Conservation (phyloP, 176 grass and related monocot genomes). For the Saccharum spontaneum region DNA sequence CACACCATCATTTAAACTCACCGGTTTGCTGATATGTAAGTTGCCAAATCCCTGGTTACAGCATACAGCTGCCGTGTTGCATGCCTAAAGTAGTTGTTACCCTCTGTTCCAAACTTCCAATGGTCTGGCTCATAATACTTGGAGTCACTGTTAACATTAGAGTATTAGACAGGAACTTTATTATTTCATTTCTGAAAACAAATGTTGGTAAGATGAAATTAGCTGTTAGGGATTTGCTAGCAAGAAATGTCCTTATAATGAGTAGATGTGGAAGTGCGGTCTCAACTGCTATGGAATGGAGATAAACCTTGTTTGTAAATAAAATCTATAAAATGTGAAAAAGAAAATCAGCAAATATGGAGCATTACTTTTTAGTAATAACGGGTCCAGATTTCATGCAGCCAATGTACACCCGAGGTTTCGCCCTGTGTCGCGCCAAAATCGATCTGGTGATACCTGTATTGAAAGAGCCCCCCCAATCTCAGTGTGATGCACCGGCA, state of each 20-base stretch:
- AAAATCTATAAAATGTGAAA: not conserved
- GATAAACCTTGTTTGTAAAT: not conserved
- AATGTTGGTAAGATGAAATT: constrained; percentile 1
- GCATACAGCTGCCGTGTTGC: constrained; percentile 77
- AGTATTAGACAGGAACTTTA: constrained; percentile 26
- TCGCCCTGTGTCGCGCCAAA: constrained; percentile 56
- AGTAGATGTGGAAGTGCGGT: not conserved
- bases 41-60: constrained; percentile 72
- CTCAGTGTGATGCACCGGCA: not conserved
- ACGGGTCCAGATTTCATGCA: constrained; percentile 87
- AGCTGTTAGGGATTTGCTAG: constrained; percentile 8
- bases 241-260: not conserved
- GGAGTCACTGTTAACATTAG: constrained; percentile 51
- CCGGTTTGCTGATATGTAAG: constrained; percentile 70
- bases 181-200: constrained; percentile 12
- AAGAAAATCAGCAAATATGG: not conserved
- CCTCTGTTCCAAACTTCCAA: constrained; percentile 77
- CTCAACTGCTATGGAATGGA: not conserved
- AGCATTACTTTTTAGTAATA: constrained; percentile 55
- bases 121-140: constrained; percentile 77
- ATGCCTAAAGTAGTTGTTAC: constrained; percentile 85
- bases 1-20: constrained; percentile 36
- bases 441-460: constrained; percentile 59
- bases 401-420: constrained; percentile 67
- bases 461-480: not conserved